These are phyloP conservation scores for Astragalus membranaceus DNA, from an alignment of 306 rosid genomes.

Conservation along the genomic window DNA sequence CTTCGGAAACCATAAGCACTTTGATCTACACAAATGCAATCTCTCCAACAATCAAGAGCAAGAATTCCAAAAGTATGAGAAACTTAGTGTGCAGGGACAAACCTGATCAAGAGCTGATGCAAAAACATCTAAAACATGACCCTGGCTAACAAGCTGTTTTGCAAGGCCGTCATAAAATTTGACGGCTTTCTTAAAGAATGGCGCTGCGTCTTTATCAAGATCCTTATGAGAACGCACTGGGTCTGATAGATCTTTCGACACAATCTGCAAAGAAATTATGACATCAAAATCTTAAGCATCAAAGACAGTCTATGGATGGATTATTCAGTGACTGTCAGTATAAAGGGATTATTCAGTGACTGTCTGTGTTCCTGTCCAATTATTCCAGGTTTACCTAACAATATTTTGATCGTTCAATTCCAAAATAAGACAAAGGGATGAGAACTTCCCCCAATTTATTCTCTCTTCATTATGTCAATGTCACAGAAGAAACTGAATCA, in stretches of 20 bases:
- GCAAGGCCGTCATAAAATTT: conserved; percentile 80
- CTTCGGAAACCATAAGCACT: neutral
- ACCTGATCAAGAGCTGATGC: conserved; percentile 99
- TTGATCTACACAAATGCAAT: neutral
- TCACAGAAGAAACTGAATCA: neutral
- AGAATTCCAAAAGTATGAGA: conserved; percentile 3
- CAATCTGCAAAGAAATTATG: conserved; percentile 54
- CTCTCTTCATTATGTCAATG: neutral
- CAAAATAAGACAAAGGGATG: neutral
- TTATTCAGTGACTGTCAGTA: neutral
- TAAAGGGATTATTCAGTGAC: neutral
- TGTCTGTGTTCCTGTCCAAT: neutral
- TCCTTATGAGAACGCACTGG: conserved; percentile 98
- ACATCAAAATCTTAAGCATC: conserved; percentile 13
- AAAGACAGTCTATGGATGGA: neutral
- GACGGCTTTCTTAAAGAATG: conserved; percentile 86
- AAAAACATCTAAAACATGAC: conserved; percentile 87
- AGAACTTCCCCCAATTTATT: neutral
- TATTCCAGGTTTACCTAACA: neutral
- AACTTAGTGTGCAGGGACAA: conserved; percentile 19
- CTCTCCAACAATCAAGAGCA: neutral
- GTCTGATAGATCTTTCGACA: conserved; percentile 85
- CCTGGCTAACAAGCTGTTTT: conserved; percentile 90
- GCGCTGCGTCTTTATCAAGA: conserved; percentile 96
- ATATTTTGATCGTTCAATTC: neutral